Conservation (phyloP, 176 grass and related monocot genomes). For the Ensete ventricosum region DNA sequence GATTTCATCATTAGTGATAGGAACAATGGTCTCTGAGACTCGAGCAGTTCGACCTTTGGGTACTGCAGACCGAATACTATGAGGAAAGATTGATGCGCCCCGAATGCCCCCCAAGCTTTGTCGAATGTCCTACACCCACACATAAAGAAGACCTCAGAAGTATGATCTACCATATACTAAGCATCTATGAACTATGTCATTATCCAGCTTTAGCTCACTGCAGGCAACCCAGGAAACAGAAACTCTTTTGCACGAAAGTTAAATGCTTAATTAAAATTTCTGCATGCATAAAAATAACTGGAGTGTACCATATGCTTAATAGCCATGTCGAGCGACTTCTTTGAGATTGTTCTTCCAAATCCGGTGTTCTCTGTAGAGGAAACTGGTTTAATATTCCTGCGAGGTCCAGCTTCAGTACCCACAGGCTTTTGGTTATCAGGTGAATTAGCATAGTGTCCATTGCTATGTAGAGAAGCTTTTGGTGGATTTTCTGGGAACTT, state of each 20-base stretch:
- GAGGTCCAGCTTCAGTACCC: slow-evolving; percentile 38
- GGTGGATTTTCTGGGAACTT: slow-evolving; percentile 63
- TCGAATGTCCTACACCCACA: slow-evolving; percentile 55
- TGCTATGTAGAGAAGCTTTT: slow-evolving; percentile 37
- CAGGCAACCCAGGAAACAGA: not conserved
- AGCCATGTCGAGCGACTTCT: slow-evolving; percentile 96
- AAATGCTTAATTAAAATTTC: not conserved
- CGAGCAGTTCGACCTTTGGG: slow-evolving; percentile 42
- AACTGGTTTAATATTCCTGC: slow-evolving; percentile 21
- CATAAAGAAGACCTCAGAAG: not conserved
- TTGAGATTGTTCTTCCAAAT: slow-evolving; percentile 91
- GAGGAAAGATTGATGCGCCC: slow-evolving; percentile 71
- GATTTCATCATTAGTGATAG: slow-evolving; percentile 29
- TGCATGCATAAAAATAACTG: not conserved
- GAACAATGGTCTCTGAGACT: slow-evolving; percentile 40
- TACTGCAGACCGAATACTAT: slow-evolving; percentile 66
- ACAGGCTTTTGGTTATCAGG: slow-evolving; percentile 20
- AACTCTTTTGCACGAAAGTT: not conserved
- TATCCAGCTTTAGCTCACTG: not conserved
- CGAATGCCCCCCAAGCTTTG: slow-evolving; percentile 79
- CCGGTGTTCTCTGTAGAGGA: slow-evolving; percentile 49
- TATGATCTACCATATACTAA: not conserved
- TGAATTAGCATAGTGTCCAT: slow-evolving; percentile 44
- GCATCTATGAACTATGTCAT: not conserved
- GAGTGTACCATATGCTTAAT: slow-evolving; percentile 91